These are phyloP conservation scores for Eimeria sp. DNA, from an alignment of 169 alveolate species.

Conservation along the genomic window DNA sequence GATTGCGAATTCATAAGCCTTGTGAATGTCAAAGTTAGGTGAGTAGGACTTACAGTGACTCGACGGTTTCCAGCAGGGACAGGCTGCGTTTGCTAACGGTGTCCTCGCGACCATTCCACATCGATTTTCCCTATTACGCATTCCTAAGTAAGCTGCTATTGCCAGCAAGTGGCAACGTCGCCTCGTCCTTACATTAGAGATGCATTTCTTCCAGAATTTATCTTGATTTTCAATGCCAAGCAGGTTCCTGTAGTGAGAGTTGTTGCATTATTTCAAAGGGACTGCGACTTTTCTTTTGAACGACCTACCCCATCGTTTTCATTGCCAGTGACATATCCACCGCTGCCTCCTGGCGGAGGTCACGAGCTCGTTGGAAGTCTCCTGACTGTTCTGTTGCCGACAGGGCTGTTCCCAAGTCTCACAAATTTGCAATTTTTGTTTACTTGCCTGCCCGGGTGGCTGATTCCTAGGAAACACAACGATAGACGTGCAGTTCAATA, in stretches of 20 bases:
- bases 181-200: constrained; percentile 12
- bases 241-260: constrained; percentile 18
- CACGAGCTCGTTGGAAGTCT: constrained; percentile 57
- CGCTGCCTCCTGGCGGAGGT: constrained; percentile 76
- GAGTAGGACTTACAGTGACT: constrained; percentile 31
- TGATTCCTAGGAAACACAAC: constrained; percentile 14
- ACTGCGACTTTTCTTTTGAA: not conserved
- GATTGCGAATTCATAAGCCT: not conserved
- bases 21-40: not conserved
- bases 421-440: too few relatives aligned
- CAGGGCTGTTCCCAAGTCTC: not conserved
- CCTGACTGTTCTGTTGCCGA: constrained; percentile 74
- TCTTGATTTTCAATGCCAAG: constrained; percentile 71
- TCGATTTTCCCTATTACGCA: constrained; percentile 17
- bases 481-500: not conserved
- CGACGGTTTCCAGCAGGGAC: constrained; percentile 54
- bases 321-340: constrained; percentile 73
- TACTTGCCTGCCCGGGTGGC: constrained; percentile 76
- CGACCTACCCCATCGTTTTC: constrained; percentile 75
- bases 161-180: not conserved
- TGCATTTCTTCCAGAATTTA: constrained; percentile 59
- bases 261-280: not conserved
- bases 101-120: constrained; percentile 71
- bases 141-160: not conserved
- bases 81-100: constrained; percentile 69